Percentiles rank a stretch among this genome's conserved stretches.
These are phyloP conservation scores for Fragosphaeria purpurea DNA, from an alignment of 2,329 filamentous ascomycete genomes.

Conservation along the genomic window DNA sequence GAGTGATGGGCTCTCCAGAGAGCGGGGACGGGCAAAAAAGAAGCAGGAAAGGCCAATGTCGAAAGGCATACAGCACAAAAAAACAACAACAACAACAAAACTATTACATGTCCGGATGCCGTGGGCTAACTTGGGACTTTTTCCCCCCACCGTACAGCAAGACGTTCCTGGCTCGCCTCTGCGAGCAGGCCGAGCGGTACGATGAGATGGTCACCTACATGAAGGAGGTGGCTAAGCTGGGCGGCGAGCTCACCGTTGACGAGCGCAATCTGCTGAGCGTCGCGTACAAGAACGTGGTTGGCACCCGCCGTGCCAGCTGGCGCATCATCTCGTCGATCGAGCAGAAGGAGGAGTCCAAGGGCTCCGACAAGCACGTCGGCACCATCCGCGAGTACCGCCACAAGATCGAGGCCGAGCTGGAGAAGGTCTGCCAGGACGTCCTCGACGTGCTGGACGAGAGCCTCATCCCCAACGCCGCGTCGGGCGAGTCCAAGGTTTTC, in stretches of 20 bases:
- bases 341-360: constrained; percentile 99
- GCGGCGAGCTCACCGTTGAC: constrained; percentile 77
- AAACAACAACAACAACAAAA: background rate
- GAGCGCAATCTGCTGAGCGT: constrained; percentile 98
- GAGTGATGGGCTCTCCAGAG: too few species aligned
- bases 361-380: constrained; percentile 79
- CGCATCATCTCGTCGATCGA: constrained; percentile 99
- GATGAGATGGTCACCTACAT: constrained; percentile 99
- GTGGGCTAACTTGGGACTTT: too few species aligned
- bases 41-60: too few species aligned
- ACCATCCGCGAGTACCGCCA: constrained; percentile 97
- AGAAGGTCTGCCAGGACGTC: constrained; percentile 96
- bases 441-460: constrained; percentile 89
- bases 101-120: too few species aligned
- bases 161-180: constrained; percentile 98
- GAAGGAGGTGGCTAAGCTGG: constrained; percentile 97
- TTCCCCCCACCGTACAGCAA: constrained; percentile 52
- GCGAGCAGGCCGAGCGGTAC: constrained; percentile 99
- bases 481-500: constrained; percentile 97
- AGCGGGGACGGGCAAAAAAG: too few species aligned
- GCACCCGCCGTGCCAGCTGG: constrained; percentile 96
- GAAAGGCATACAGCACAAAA: too few species aligned
- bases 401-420: constrained; percentile 95
- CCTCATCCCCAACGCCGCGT: constrained; percentile 88
- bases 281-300: constrained; percentile 99